Conservation (phyloP, 139 green algal genomes). For the Chlorella sp. region DNA sequence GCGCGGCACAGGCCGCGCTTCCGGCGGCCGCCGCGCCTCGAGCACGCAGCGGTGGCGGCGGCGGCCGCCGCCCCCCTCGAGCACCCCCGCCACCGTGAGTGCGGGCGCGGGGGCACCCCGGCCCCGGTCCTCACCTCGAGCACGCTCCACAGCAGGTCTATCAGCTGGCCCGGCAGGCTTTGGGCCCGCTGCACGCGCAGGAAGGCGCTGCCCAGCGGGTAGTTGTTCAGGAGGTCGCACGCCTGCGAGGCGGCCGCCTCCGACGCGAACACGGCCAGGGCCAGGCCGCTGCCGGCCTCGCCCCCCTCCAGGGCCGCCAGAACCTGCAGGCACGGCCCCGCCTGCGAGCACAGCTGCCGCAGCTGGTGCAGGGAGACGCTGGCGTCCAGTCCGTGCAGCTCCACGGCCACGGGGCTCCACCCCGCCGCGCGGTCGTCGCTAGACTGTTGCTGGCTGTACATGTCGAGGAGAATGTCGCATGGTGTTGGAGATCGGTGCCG, state of each 20-base stretch:
- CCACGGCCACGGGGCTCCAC: background rate
- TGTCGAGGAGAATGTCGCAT: background rate
- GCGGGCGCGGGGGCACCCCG: background rate
- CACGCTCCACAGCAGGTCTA: constrained; percentile 19
- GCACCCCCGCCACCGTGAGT: no score
- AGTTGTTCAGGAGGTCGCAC: constrained; percentile 45
- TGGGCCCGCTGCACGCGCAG: constrained; percentile 33
- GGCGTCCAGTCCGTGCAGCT: constrained; percentile 18
- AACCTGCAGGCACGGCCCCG: background rate
- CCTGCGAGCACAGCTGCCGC: background rate
- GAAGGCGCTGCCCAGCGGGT: constrained; percentile 54
- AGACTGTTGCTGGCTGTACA: background rate
- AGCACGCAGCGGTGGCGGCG: no score
- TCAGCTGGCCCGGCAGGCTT: background rate
- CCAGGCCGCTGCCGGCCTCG: background rate
- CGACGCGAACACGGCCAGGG: background rate
- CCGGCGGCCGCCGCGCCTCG: no score
- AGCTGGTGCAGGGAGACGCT: background rate
- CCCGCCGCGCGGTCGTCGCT: background rate
- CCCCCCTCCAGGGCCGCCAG: constrained; percentile 15
- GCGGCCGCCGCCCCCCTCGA: no score
- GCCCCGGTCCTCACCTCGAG: background rate
- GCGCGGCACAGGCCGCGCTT: no score
- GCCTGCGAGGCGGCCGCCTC: background rate
- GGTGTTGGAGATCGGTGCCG: background rate